phyloP scores from a whole-genome alignment of 2,329 filamentous ascomycete genomes.

The Trichoderma sp. region DNA sequence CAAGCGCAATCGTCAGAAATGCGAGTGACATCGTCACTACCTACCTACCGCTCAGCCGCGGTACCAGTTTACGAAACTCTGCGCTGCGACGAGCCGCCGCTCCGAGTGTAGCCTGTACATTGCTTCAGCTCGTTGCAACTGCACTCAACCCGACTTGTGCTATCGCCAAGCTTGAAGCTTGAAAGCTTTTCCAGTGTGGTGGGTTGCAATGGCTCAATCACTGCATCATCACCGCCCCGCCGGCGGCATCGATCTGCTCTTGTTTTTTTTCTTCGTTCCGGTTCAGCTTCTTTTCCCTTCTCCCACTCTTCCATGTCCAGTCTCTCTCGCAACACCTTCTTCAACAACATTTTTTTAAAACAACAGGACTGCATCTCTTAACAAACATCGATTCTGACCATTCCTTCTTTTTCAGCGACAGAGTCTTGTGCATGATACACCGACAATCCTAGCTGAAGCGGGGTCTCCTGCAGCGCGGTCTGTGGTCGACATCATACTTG shows the following conservation, averaged over 20 bases:
- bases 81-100: too few relatives aligned
- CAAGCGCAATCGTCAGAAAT: constrained; percentile 6
- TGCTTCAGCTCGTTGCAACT: too few relatives aligned
- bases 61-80: not conserved
- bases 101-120: too few relatives aligned
- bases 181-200: not conserved
- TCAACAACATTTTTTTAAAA: not conserved
- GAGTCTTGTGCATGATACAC: not conserved
- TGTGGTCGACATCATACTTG: constrained; percentile 5
- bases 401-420: not conserved
- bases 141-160: not conserved
- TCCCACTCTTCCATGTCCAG: not conserved
- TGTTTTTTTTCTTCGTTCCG: not conserved
- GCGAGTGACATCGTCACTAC: not conserved
- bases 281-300: not conserved
- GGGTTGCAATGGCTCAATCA: constrained; percentile 4
- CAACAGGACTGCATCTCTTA: too few relatives aligned
- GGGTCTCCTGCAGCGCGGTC: constrained; percentile 2
- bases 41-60: not conserved
- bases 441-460: constrained; percentile 7
- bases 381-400: too few relatives aligned
- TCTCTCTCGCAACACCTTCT: too few relatives aligned
- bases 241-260: not conserved
- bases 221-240: constrained; percentile 19
- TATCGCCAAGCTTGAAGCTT: not conserved